Evolutionary conservation across 129 eudicot species (phyloP).

Genomic region (Tagetes erecta): DNA sequence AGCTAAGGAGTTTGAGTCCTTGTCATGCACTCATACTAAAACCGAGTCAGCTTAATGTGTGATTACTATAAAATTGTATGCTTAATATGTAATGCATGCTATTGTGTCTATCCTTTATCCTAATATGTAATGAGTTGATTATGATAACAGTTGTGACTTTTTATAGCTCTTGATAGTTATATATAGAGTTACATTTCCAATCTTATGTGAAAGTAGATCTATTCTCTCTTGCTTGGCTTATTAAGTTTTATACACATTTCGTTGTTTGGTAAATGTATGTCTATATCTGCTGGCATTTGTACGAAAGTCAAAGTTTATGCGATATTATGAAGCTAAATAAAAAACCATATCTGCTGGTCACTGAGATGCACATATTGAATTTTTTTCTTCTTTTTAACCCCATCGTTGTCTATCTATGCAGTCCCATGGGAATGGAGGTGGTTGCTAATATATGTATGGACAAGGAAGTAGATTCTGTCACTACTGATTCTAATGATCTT

Average conservation of each 20-base stretch:
- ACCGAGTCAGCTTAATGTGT: neutral
- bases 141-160: neutral
- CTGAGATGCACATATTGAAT: neutral
- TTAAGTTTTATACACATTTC: neutral
- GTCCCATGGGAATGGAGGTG: constrained; percentile 66
- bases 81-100: neutral
- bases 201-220: neutral
- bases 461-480: constrained; percentile 57
- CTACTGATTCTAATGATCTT: constrained; percentile 25
- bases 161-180: neutral
- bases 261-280: constrained; percentile 29
- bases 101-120: constrained; percentile 8
- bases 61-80: neutral
- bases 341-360: neutral
- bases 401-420: constrained; percentile 25
- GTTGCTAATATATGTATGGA: constrained; percentile 51
- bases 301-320: neutral
- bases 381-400: neutral
- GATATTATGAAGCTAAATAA: neutral
- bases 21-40: neutral
- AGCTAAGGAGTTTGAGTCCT: neutral
- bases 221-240: neutral
- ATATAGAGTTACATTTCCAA: neutral
- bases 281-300: neutral
- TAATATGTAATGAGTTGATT: constrained; percentile 7